phyloP scores from a whole-genome alignment of 805 yeast genomes.

The Yamadazyma paraphyllophila region DNA sequence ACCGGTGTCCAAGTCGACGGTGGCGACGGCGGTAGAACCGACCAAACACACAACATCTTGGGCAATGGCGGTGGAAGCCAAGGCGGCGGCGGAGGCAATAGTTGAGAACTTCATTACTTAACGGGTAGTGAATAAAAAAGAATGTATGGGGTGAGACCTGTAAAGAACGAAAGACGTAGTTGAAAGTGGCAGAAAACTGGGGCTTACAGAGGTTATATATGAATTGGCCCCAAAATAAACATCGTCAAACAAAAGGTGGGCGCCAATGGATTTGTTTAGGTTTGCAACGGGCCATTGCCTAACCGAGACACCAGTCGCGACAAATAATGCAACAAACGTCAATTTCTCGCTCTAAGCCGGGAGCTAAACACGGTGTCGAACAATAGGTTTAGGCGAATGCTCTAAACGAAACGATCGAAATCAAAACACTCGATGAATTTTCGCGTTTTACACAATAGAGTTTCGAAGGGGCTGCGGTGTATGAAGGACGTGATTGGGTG shows the following conservation, averaged over 20 bases:
- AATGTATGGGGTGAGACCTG: conserved; percentile 9
- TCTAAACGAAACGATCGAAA: not conserved
- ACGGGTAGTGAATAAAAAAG: conserved; percentile 1
- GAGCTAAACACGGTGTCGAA: not conserved
- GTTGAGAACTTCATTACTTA: conserved; percentile 13
- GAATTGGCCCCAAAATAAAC: conserved; percentile 3
- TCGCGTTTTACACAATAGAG: too few species aligned
- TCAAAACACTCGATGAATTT: not conserved
- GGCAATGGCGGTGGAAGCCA: conserved; percentile 22
- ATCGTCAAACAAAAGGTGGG: conserved; percentile 2
- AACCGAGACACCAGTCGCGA: conserved; percentile 5
- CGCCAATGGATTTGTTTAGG: not conserved
- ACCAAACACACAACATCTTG: conserved; percentile 37
- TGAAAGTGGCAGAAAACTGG: not conserved
- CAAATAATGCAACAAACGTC: not conserved
- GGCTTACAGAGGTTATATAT: not conserved
- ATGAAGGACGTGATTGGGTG: too few species aligned
- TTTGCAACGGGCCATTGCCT: conserved; percentile 1
- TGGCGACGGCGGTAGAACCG: conserved; percentile 29
- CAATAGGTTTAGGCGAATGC: not conserved
- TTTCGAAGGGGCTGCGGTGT: too few species aligned
- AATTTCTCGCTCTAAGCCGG: not conserved
- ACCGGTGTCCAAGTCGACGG: conserved; percentile 42
- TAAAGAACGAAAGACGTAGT: conserved; percentile 4
- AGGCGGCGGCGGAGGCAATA: conserved; percentile 8